These are phyloP conservation scores for Tulasnella calospora DNA, from an alignment of 768 basidiomycete species.

Conservation along the genomic window DNA sequence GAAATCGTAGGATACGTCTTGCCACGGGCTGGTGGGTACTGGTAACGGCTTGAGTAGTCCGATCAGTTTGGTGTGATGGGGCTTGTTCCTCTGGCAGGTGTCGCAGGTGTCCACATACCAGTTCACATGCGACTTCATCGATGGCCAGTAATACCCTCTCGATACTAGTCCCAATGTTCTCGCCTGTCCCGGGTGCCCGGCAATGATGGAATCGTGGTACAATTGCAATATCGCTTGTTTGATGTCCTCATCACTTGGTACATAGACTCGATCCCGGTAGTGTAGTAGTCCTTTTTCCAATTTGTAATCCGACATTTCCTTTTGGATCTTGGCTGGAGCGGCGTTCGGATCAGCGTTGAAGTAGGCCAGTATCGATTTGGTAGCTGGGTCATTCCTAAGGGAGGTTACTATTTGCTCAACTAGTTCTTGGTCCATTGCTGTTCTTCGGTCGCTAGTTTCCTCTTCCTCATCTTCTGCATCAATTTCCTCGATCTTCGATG, in stretches of 20 bases:
- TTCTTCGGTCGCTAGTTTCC: neutral
- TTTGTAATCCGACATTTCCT: neutral
- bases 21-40: slow-evolving; percentile 32
- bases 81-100: slow-evolving; percentile 30
- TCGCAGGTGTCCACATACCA: slow-evolving; percentile 33
- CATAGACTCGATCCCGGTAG: slow-evolving; percentile 18
- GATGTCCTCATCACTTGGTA: slow-evolving; percentile 2
- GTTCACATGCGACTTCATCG: slow-evolving; percentile 28
- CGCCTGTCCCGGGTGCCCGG: slow-evolving; percentile 25
- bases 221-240: neutral
- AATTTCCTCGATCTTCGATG: too few relatives aligned
- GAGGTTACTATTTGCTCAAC: too few relatives aligned
- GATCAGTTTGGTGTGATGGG: slow-evolving; percentile 7
- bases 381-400: neutral
- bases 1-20: slow-evolving; percentile 32
- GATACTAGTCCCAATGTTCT: slow-evolving; percentile 30
- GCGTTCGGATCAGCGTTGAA: neutral
- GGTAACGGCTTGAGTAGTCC: slow-evolving; percentile 33
- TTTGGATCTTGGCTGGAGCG: neutral
- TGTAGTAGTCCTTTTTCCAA: neutral
- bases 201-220: neutral
- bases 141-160: slow-evolving; percentile 31
- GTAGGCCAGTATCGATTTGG: neutral
- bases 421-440: too few relatives aligned
- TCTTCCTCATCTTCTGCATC: too few relatives aligned